These are phyloP conservation scores for Taxillus chinensis DNA, from an alignment of 164 flowering plant genomes.

Conservation along the genomic window DNA sequence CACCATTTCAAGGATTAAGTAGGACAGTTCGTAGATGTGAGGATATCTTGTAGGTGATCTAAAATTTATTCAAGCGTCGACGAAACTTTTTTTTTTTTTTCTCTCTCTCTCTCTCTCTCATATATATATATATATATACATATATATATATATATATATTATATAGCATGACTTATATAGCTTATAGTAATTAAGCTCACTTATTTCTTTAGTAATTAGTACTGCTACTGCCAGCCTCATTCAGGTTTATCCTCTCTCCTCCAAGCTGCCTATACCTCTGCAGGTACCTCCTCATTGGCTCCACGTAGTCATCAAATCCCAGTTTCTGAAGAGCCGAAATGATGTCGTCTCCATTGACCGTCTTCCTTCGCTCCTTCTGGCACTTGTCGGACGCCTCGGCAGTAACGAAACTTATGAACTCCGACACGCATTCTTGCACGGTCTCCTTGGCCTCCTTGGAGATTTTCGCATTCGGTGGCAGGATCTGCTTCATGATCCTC, in stretches of 20 bases:
- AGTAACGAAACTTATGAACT: conserved; percentile 77
- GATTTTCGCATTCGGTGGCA: conserved; percentile 64
- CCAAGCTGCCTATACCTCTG: conserved; percentile 49
- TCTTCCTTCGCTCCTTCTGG: conserved; percentile 69
- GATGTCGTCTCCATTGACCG: conserved; percentile 69
- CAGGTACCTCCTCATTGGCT: conserved; percentile 51
- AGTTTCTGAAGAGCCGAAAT: conserved; percentile 53
- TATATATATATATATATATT: too few relatives aligned
- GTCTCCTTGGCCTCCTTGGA: conserved; percentile 81
- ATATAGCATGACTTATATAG: too few relatives aligned
- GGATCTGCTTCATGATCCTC: conserved; percentile 65
- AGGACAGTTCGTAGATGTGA: too few relatives aligned
- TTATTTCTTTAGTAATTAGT: too few relatives aligned
- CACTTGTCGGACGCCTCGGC: conserved; percentile 80
- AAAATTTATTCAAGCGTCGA: too few relatives aligned
- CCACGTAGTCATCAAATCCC: conserved; percentile 67
- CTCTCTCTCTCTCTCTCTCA: not conserved
- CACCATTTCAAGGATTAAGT: too few relatives aligned
- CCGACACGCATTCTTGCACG: conserved; percentile 77
- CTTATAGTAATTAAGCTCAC: too few relatives aligned
- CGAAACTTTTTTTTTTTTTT: too few relatives aligned
- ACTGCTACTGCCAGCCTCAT: conserved; percentile 16
- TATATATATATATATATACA: not conserved
- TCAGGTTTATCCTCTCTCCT: conserved; percentile 40
- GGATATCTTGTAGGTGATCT: too few relatives aligned